Evolutionary conservation across 495 filamentous ascomycete species (phyloP), one percentile per base, ranked within the genome.

Genomic region (Trichoderma asperelloides): DNA sequence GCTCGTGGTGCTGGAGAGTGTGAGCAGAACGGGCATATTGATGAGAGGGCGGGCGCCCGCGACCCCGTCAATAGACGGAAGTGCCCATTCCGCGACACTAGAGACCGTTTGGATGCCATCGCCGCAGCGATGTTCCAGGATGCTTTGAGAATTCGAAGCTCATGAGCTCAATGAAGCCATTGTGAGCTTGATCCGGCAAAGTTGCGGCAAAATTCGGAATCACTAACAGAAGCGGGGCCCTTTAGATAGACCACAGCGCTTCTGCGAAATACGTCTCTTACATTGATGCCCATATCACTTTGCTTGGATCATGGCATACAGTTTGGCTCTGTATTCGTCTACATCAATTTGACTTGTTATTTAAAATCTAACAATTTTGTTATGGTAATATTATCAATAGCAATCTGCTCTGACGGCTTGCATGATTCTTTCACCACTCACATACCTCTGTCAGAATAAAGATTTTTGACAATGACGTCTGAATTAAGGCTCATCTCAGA

Each of bases 91-190:
- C 23, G 64, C 7, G 64, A 47, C 64, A 43, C 27, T 41, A 65
- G 64, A 25, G 40, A 45, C n/a, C 64, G 64, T 16, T 65, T 65
- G 27, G 64, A 45, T 30, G 64, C 40, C 64, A 65, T 65, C 39
- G 62, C 62, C 33, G 40, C 30, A 43, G 62, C 40, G 62, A 39
- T 39, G 33, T 25, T 39, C 40, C 33, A 40, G 62, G 8, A 25
- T 16, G 30, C 0, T 16, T 64, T 64, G 21, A 33, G 23, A n/a
- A 3, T 64, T 41, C 21, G 33, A 41, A 64, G 62, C n/a, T 41
- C 62, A 40, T 39, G 62, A 64, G 18, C 62, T 64, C n/a, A 23
- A 3, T 16, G 40, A 23, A 64, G 40, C 33, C 62, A 18, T 7
- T 41, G 9, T 25, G 62, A 43, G 62, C 55, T 60, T 60, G 55